Percentiles rank a stretch among this genome's conserved stretches.
Evolutionary conservation across 495 filamentous ascomycete species (phyloP).

Genomic region (Massariosphaeria phaeospora): DNA sequence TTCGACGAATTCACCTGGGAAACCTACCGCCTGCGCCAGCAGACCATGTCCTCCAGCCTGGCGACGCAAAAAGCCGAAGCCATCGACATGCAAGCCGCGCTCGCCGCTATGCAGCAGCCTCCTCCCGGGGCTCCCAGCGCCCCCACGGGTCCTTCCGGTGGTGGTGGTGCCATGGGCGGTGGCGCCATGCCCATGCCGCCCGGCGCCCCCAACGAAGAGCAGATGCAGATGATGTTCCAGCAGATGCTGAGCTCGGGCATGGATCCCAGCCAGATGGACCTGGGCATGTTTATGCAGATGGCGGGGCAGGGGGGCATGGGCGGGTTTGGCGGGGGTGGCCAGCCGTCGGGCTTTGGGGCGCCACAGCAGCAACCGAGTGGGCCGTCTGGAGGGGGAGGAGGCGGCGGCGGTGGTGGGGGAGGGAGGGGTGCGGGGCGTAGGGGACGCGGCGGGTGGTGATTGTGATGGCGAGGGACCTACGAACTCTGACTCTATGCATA

Average conservation of each 20-base stretch:
- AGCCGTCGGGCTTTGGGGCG: constrained; percentile 9
- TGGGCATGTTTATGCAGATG: constrained; percentile 37
- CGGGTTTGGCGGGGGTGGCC: constrained; percentile 11
- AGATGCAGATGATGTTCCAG: constrained; percentile 28
- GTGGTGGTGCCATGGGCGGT: constrained; percentile 26
- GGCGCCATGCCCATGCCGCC: constrained; percentile 49
- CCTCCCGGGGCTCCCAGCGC: constrained; percentile 46
- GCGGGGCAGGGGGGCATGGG: constrained; percentile 12
- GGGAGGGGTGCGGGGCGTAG: constrained; percentile 32
- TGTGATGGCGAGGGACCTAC: constrained; percentile 10
- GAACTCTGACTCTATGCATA: background rate
- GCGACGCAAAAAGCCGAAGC: constrained; percentile 76
- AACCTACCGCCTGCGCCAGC: constrained; percentile 85
- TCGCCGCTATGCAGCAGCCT: constrained; percentile 63
- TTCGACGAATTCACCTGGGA: constrained; percentile 99
- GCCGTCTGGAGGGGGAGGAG: constrained; percentile 8
- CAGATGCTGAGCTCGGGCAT: constrained; percentile 60
- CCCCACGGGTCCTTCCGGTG: constrained; percentile 20
- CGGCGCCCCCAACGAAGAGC: constrained; percentile 50
- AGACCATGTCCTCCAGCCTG: constrained; percentile 66
- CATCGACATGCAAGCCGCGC: constrained; percentile 82
- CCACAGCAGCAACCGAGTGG: constrained; percentile 22
- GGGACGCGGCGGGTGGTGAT: constrained; percentile 28
- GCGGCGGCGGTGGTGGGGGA: constrained; percentile 20
- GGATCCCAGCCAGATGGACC: constrained; percentile 65